Evolutionary conservation across 1,284 basidiomycete genomes (phyloP).

Genomic region (Neotropicomus parvogracilis): DNA sequence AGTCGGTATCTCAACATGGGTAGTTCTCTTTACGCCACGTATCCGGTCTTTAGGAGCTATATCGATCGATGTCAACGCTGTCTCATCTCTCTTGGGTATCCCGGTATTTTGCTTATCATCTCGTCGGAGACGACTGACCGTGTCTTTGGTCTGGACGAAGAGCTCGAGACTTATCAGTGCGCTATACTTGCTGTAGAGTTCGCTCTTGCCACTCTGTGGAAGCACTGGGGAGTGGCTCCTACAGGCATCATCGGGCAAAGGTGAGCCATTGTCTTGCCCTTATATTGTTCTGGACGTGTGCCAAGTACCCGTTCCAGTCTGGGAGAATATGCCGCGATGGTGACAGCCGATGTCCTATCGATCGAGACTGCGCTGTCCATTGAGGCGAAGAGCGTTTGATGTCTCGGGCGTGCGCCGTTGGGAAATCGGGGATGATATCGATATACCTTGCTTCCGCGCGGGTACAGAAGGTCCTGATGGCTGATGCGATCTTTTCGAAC

Average conservation of each 20-base stretch:
- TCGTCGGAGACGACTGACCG: constrained; percentile 10
- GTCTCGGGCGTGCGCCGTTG: constrained; percentile 41
- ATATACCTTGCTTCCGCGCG: constrained; percentile 39
- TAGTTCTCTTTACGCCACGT: constrained; percentile 46
- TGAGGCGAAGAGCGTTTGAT: constrained; percentile 59
- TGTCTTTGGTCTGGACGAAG: constrained; percentile 20
- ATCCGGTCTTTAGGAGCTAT: constrained; percentile 42
- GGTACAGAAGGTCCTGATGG: constrained; percentile 37
- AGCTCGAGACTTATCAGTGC: constrained; percentile 49
- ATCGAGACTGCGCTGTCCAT: constrained; percentile 54
- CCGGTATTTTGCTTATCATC: constrained; percentile 49
- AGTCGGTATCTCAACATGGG: constrained; percentile 67
- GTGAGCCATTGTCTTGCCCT: constrained; percentile 34
- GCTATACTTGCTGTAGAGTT: constrained; percentile 61
- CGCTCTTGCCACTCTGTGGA: constrained; percentile 57
- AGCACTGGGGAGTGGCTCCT: constrained; percentile 60
- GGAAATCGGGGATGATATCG: constrained; percentile 57
- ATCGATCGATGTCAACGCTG: constrained; percentile 57
- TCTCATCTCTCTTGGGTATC: constrained; percentile 47
- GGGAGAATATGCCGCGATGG: constrained; percentile 69
- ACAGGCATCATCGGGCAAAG: constrained; percentile 62
- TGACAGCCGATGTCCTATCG: constrained; percentile 51
- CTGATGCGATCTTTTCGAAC: constrained; percentile 33
- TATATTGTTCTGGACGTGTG: neutral
- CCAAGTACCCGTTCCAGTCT: constrained; percentile 39